Base-by-base conservation (phyloP, 2,329 filamentous ascomycete genomes). In the Fusarium sp. region DNA sequence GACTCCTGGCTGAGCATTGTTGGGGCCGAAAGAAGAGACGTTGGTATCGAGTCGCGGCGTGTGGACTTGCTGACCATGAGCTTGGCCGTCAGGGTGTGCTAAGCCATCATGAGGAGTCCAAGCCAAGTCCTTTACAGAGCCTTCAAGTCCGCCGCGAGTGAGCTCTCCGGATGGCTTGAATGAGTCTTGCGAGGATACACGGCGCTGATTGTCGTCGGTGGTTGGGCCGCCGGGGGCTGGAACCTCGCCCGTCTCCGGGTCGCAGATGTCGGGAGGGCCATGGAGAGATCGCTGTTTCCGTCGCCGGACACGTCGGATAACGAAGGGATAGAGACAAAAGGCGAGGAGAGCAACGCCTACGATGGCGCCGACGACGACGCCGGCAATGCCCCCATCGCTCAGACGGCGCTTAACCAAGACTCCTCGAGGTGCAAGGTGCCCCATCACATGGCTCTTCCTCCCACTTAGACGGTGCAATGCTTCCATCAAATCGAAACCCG, bases 301-400 rank as follows among this genome's bases (percentile, higher is more conserved):
- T 37, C 66, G 65, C 58, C 69, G 80, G 54, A 78, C 58, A n/a
- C 63, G 71, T 46, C 79, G 70, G 48, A 83, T 71, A 39, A 83
- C 64, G 57, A 83, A 75, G 13, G 82, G 82, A 56, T 83, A 83
- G 40, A 82, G 76, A 55, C 82, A 83, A 37, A 83, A 67, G 53
- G 75, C 66, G 50, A 81, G 60, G 12, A 83, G 75, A 13, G 68
- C 73, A 46, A 77, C 67, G 43, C 73, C 80, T 46, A 82, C 63
- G 41, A 81, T 56, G 53, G 77, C 71, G 34, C 82, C 82, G 44
- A 83, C 73, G 28, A 79, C 77, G 54, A 81, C 73, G 37, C 82
- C 82, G 2, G 80, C 82, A 51, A 82, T 76, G 50, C 76, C 77
- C 41, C 80, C 81, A 66, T 79, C 69, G 55, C 73, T 71, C 56